These are phyloP conservation scores for Fusarium sterilihyphosum DNA, from an alignment of 2,329 filamentous ascomycete genomes.

Conservation along the genomic window DNA sequence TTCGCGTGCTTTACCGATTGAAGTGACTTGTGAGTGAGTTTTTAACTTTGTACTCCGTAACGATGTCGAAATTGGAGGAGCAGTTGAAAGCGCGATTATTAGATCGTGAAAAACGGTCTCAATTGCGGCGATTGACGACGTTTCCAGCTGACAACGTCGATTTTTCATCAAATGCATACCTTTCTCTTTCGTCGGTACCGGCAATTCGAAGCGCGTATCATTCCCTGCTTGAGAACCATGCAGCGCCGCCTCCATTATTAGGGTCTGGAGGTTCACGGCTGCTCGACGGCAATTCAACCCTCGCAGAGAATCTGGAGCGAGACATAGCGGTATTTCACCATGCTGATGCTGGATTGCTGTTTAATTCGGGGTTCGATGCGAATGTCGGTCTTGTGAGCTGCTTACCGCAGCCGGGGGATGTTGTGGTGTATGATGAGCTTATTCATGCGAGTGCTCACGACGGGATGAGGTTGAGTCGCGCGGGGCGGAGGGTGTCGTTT, in stretches of 20 bases:
- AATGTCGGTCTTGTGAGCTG: conserved; percentile 71
- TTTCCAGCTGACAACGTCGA: conserved; percentile 76
- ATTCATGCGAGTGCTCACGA: conserved; percentile 84
- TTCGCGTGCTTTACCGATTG: neutral
- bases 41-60: neutral
- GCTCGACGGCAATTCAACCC: conserved; percentile 60
- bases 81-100: conserved; percentile 42
- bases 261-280: conserved; percentile 65
- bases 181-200: conserved; percentile 71
- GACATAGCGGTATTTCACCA: conserved; percentile 60
- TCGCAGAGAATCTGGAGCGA: conserved; percentile 57
- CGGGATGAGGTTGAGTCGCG: conserved; percentile 75
- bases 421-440: conserved; percentile 77
- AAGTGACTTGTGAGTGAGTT: neutral
- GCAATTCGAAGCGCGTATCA: conserved; percentile 73
- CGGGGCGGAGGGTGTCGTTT: conserved; percentile 60
- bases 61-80: conserved; percentile 41
- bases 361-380: conserved; percentile 72
- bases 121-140: conserved; percentile 59
- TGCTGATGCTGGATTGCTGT: conserved; percentile 58
- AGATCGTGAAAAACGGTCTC: conserved; percentile 46
- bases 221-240: conserved; percentile 42
- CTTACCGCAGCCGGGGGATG: conserved; percentile 67
- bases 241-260: conserved; percentile 42
- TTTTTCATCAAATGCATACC: conserved; percentile 82